Evolutionary conservation across 2,329 filamentous ascomycete species (phyloP), one percentile per base, ranked within the genome.

Genomic region (Talaromyces sp.): DNA sequence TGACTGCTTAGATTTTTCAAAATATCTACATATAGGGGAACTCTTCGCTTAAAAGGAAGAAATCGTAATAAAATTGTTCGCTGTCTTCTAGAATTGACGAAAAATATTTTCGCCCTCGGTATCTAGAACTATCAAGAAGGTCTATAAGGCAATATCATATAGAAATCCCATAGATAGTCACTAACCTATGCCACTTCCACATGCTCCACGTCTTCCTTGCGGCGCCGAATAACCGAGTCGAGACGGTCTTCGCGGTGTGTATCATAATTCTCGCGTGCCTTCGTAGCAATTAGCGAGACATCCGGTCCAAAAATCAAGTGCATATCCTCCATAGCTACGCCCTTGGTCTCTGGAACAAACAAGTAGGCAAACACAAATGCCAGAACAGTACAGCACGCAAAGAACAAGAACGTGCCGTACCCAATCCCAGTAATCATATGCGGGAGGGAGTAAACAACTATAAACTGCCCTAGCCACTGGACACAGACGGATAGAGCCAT

Each of bases 371-470:
- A 60, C 0, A 47, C 17, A 22, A 56, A 55, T 7, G 53, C 53
- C 17, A 49, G n/a, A 28, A 56, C 22, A 8, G 58, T 60, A 42
- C 58, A 56, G 52, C 22, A 22, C 9, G n/a, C 58, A 19, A 56
- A 60, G 25, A 60, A 60, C 19, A 36, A 51, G 19, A 60, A 60
- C 7, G 44, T 60, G 8, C 58, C 58, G 27, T 36, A 59, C 4
- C 25, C 47, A 22, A 59, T 59, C 15, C 11, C 22, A n/a, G 30
- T 56, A 15, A 60, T 84, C 52, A 81, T 82, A 10, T 76, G 72
- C 2, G 78, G 78, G 0, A 79, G 77, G 49, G 76, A 78, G 44
- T 81, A 77, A 3, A 78, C 79, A 15, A 82, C 76, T 58, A 77
- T 73, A 52, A 82, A 82, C 65, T 81, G 81, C 69, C 76, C 77